A percentile compares a stretch with the other conserved stretches of the same genome.
These are phyloP conservation scores for Myxozyma geophila DNA, from an alignment of 805 yeast genomes.

Conservation along the genomic window DNA sequence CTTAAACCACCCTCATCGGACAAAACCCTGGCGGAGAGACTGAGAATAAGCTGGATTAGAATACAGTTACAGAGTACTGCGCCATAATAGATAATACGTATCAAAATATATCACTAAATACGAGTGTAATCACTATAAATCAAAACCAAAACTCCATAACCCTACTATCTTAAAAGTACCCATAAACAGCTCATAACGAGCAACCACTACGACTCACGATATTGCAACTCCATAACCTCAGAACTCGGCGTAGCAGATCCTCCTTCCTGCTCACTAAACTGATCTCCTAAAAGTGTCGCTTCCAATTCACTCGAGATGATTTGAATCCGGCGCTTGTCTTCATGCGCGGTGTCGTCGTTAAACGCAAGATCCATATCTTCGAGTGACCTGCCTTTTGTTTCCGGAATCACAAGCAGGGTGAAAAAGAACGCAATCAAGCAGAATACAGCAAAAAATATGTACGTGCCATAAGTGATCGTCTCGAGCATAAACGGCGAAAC, in stretches of 20 bases:
- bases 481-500: constrained; percentile 39
- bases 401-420: constrained; percentile 26
- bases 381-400: constrained; percentile 26
- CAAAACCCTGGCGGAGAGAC: no score
- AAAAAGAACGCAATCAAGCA: constrained; percentile 39
- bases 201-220: background rate
- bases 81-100: no score
- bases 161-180: background rate
- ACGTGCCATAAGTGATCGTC: constrained; percentile 40
- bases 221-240: constrained; percentile 4
- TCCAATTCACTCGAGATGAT: background rate
- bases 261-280: background rate
- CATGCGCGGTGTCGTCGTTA: constrained; percentile 22
- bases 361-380: constrained; percentile 35
- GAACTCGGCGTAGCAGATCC: constrained; percentile 2
- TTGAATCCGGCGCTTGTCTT: constrained; percentile 14
- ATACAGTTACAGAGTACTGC: no score
- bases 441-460: constrained; percentile 43
- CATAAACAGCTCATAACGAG: background rate
- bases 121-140: background rate
- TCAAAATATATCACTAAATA: no score
- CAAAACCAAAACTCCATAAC: background rate
- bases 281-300: background rate
- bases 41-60: no score
- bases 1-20: no score